Base-by-base conservation (phyloP, 352 stramenopile species). In the Phytophthora melonis region DNA sequence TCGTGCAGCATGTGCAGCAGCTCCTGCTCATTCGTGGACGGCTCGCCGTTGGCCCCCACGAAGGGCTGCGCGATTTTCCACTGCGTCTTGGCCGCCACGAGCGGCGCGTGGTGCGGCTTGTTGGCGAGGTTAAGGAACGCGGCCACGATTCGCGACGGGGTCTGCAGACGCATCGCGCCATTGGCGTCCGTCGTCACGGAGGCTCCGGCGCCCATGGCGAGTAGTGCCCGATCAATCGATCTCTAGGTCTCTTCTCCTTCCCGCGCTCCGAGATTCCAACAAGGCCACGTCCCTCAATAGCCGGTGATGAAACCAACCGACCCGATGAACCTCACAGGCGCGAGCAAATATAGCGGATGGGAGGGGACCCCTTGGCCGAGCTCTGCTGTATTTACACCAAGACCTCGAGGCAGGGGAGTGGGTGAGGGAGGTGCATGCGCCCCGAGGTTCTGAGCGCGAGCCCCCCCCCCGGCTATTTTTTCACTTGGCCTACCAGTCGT, bases 71-170 rank as follows among this genome's bases (percentile, higher is more conserved):
- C 70, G 55, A 94, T 92, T 60, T 87, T 82, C 87, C 87, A 94
- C 72, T 94, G 87, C 19, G 87, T 94, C 65, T 94, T 94, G 53
- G 87, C 87, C 0, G 87, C 87, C 10, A 93, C 86, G 0, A 94
- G 76, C 14, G 87, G 87, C 19, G 85, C 87, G 34, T 90, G 86
- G 49, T 93, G 82, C 13, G 86, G 82, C 27, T 91, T 90, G 70
- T 86, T 91, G 16, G 79, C 70, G 10, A 91, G 75, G 50, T 80
- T 86, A 27, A 87, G 72, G 19, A 89, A 78, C 49, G 77, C 73
- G 13, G 80, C 59, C 59, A 90, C 76, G 53, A 93, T 80, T 19
- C 82, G 77, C 1, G 84, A 84, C 21, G 79, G 72, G 49, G 75
- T 75, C 69, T 92, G 86, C 30, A 89, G 66, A n/a, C 72, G 72